Conservation (phyloP, 306 rosid species). For the Dryas alaskensis region DNA sequence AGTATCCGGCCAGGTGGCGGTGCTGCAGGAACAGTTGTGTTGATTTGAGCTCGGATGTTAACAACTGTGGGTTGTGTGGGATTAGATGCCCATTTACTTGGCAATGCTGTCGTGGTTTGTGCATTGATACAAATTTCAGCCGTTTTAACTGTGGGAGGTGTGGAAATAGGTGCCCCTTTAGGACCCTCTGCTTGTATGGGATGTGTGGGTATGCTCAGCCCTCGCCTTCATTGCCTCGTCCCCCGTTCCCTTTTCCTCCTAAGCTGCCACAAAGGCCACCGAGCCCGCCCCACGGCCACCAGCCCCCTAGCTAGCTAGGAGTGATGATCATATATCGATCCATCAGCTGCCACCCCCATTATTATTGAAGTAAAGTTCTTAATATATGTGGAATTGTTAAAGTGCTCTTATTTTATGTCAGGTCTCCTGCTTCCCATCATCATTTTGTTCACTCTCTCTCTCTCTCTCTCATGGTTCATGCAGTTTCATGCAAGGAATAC, state of each 20-base stretch:
- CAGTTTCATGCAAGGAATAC: too few species aligned
- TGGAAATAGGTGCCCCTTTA: slow-evolving; percentile 51
- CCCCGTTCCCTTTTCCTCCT: neutral
- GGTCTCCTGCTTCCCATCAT: too few species aligned
- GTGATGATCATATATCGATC: too few species aligned
- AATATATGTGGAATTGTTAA: too few species aligned
- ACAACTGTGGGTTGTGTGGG: slow-evolving; percentile 61
- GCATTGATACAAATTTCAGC: slow-evolving; percentile 37
- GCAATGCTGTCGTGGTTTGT: slow-evolving; percentile 59
- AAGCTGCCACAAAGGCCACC: slow-evolving; percentile 4
- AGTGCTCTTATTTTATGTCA: too few species aligned
- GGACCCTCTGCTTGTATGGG: slow-evolving; percentile 48
- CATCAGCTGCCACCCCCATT: too few species aligned
- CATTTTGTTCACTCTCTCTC: too few species aligned
- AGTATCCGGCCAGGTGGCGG: slow-evolving; percentile 11
- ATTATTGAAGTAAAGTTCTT: too few species aligned
- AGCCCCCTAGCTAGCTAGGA: too few species aligned
- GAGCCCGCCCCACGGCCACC: neutral
- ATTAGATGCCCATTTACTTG: slow-evolving; percentile 40
- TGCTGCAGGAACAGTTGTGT: slow-evolving; percentile 64
- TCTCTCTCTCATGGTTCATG: too few species aligned
- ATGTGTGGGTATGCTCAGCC: slow-evolving; percentile 56
- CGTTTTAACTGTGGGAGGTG: slow-evolving; percentile 66
- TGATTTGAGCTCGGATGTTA: slow-evolving; percentile 35
- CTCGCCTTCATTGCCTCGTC: neutral